These are phyloP conservation scores for Colletotrichum incanum DNA, from an alignment of 2,329 filamentous ascomycete genomes.

Conservation along the genomic window DNA sequence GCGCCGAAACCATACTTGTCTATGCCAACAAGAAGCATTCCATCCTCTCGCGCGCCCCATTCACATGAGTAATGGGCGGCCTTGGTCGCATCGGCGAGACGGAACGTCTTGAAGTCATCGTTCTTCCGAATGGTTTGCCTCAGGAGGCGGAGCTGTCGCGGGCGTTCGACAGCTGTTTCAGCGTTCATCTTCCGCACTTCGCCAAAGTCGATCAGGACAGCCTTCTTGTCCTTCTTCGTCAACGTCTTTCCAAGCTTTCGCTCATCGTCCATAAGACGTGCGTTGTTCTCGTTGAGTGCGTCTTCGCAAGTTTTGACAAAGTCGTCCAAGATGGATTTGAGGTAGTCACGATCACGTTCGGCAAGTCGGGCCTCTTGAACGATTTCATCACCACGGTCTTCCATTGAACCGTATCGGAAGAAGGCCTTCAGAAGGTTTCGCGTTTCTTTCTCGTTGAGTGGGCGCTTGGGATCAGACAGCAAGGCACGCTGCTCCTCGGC, in stretches of 20 bases:
- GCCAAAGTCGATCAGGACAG: conserved; percentile 93
- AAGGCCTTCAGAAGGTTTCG: conserved; percentile 92
- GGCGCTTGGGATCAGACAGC: conserved; percentile 87
- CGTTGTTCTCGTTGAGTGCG: conserved; percentile 77
- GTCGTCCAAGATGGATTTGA: conserved; percentile 82
- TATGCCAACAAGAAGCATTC: conserved; percentile 96
- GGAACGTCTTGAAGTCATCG: conserved; percentile 83
- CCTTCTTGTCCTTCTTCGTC: conserved; percentile 98
- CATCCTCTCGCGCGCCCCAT: conserved; percentile 95
- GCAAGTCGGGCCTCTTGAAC: conserved; percentile 87
- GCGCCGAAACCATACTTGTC: conserved; percentile 95
- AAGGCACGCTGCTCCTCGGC: conserved; percentile 82
- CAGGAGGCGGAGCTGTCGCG: conserved; percentile 88
- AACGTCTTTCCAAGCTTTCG: conserved; percentile 85
- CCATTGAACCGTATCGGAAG: conserved; percentile 90
- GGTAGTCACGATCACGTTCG: conserved; percentile 85
- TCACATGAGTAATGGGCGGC: conserved; percentile 90
- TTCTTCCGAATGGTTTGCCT: conserved; percentile 79
- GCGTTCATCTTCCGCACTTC: conserved; percentile 96
- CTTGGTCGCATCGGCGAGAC: conserved; percentile 92
- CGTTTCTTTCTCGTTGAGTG: conserved; percentile 92
- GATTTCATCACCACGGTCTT: conserved; percentile 90
- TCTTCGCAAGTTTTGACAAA: conserved; percentile 74
- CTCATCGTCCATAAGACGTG: conserved; percentile 84
- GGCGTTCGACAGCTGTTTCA: conserved; percentile 93